A percentile compares a stretch with the other conserved stretches of the same genome.
These are phyloP conservation scores for Paspalum vaginatum DNA, from an alignment of 176 grass and related monocot genomes.

Conservation along the genomic window DNA sequence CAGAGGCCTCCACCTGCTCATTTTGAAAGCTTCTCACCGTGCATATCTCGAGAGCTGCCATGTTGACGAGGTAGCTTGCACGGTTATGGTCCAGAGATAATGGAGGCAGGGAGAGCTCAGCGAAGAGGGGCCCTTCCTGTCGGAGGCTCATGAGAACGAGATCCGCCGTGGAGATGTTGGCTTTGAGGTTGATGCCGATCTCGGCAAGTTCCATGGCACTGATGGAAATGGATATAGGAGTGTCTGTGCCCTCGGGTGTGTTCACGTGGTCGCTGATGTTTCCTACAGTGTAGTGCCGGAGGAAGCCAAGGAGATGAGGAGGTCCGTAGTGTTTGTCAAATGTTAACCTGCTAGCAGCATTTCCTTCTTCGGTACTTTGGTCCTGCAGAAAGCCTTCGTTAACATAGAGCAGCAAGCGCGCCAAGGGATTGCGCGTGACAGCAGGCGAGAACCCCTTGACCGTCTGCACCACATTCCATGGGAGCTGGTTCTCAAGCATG, in stretches of 20 bases:
- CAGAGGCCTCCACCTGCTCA: background rate
- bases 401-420: background rate
- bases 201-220: background rate
- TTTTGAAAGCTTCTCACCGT: background rate
- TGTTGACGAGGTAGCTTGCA: background rate
- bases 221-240: too few relatives aligned
- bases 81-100: rapidly evolving
- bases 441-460: background rate
- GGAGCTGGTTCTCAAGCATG: constrained; percentile 25
- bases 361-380: too few relatives aligned
- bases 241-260: too few relatives aligned
- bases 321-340: background rate
- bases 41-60: background rate
- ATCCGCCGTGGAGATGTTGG: background rate
- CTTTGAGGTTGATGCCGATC: background rate
- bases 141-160: background rate
- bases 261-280: too few relatives aligned
- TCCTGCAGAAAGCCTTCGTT: background rate
- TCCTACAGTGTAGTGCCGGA: background rate
- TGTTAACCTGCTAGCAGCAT: too few relatives aligned
- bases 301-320: background rate
- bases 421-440: rapidly evolving
- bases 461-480: background rate
- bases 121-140: background rate
- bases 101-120: background rate